Percentiles rank a stretch among this genome's conserved stretches.
Conservation (phyloP, 2,329 filamentous ascomycete genomes). For the Cercospora sp. region DNA sequence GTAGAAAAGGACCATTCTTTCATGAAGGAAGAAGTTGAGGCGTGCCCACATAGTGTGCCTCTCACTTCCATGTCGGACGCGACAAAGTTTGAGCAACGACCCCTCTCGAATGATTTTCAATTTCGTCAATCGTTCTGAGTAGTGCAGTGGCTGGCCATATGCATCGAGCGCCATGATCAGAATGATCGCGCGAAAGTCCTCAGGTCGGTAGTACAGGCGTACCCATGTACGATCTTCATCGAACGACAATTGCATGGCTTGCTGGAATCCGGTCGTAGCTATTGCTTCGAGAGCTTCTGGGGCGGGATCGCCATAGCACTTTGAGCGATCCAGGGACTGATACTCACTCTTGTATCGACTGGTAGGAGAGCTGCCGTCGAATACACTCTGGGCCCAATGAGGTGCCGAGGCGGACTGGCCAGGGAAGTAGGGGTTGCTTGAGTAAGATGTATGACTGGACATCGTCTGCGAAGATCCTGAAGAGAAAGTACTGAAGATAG, state of each 20-base stretch:
- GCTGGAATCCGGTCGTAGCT: conserved; percentile 43
- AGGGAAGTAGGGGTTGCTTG: conserved; percentile 20
- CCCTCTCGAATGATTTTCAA: conserved; percentile 45
- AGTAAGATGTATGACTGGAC: conserved; percentile 36
- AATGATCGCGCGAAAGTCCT: conserved; percentile 55
- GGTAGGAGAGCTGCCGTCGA: conserved; percentile 44
- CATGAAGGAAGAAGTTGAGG: conserved; percentile 56
- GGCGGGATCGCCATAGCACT: conserved; percentile 28
- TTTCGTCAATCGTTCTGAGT: conserved; percentile 54
- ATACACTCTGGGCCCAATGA: conserved; percentile 49
- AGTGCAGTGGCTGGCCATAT: conserved; percentile 44
- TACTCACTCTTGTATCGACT: conserved; percentile 40
- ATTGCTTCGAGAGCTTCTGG: conserved; percentile 27
- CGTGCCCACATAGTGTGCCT: conserved; percentile 51
- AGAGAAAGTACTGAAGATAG: conserved; percentile 40
- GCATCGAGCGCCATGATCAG: conserved; percentile 51
- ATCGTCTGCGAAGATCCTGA: conserved; percentile 46
- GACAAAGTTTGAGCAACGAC: conserved; percentile 43
- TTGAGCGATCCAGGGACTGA: conserved; percentile 24
- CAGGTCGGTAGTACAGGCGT: conserved; percentile 49
- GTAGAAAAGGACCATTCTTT: conserved; percentile 60
- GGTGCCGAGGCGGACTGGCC: conserved; percentile 20
- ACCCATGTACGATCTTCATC: conserved; percentile 45
- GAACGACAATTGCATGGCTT: conserved; percentile 48
- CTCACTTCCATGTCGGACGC: conserved; percentile 27